Evolutionary conservation across 108 stramenopile species (phyloP), one percentile per base, ranked within the genome.

Genomic region (Chaetoceros tenuissimus): DNA sequence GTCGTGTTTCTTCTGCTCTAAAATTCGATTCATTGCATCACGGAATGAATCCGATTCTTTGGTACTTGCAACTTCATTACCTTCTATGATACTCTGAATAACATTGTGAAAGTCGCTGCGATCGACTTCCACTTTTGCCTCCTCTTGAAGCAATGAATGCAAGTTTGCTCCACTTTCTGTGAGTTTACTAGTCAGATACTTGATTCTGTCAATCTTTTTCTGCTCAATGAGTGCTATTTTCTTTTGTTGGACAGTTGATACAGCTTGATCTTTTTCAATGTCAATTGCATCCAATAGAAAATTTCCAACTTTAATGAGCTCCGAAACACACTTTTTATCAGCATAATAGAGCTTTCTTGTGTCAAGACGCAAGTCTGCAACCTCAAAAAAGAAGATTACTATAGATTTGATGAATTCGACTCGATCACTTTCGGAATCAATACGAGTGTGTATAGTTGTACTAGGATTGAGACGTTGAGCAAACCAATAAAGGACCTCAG

Each of bases 341-440:
- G 87, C 86, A 17, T 78, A 63, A 66, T 89, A 89, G 23, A 92
- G 61, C n/a, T 73, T 72, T 71, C 80, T 86, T 16, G 78, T 63
- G 56, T 87, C 82, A 26, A 92, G 57, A 48, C 65, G 66, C 29
- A 92, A 53, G 31, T 68, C 49, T 21, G 78, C 73, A 51, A 72
- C 74, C 31, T 49, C 24, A 1, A 60, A 46, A 45, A 87, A 23
- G 22, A 48, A 55, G 21, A 63, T 29, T 1, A 69, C 71, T 18
- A 72, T 64, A 30, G 31, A 45, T 48, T 80, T 84, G 31, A 92
- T 57, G 68, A 92, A 88, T 23, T 82, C 78, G 27, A 88, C 79
- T 24, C 90, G 66, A 30, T 85, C 84, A 56, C 84, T 66, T 69
- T 88, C 85, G 31, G 78, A 40, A 13, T 40, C 13, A 13, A 40